Evolutionary conservation across 75 land plant genomes (phyloP).

Genomic region (Cryptomeria japonica): DNA sequence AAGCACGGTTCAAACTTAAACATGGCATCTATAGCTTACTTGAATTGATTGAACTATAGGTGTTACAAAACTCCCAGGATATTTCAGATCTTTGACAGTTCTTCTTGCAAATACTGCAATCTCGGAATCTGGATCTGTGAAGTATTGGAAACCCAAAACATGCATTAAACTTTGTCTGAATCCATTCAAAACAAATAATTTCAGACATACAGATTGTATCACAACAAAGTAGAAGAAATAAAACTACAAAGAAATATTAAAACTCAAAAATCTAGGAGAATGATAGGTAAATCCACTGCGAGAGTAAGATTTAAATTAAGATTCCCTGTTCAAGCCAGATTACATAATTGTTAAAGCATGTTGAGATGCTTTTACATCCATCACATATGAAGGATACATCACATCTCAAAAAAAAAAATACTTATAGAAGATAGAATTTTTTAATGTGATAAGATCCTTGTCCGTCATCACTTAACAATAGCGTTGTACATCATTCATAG

Average conservation of each 20-base stretch:
- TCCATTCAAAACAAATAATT: neutral
- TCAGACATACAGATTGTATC: neutral
- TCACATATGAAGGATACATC: neutral
- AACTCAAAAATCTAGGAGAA: neutral
- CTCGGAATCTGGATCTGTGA: conserved; percentile 77
- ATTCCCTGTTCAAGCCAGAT: neutral
- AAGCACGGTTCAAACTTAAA: conserved; percentile 9
- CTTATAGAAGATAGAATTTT: neutral
- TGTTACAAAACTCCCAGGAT: conserved; percentile 67
- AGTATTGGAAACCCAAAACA: conserved; percentile 5
- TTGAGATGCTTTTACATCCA: neutral
- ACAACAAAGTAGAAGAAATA: neutral
- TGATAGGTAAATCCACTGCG: neutral
- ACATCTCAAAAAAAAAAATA: neutral
- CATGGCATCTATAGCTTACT: conserved; percentile 30
- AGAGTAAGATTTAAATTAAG: neutral
- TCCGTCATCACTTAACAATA: neutral
- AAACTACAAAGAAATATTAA: neutral
- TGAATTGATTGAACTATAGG: conserved; percentile 81
- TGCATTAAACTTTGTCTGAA: neutral
- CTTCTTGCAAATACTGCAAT: conserved; percentile 70
- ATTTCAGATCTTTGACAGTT: conserved; percentile 80
- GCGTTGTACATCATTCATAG: neutral
- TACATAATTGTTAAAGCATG: neutral
- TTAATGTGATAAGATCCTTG: neutral